Percentiles rank a stretch among this genome's conserved stretches.
These are phyloP conservation scores for Leccinum ochraceum DNA, from an alignment of 768 basidiomycete genomes.

Conservation along the genomic window DNA sequence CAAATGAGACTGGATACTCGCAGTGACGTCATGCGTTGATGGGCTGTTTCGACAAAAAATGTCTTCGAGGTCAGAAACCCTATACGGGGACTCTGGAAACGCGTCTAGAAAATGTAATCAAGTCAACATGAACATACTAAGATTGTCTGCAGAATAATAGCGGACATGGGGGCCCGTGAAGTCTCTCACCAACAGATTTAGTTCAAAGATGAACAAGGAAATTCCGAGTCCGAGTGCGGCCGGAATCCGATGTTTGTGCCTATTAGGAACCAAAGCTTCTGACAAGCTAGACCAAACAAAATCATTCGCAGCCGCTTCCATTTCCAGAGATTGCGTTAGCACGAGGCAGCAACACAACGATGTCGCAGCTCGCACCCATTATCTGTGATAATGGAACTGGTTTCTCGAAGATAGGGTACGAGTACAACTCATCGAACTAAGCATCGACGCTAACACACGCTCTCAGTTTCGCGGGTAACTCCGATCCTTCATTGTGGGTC, in stretches of 20 bases:
- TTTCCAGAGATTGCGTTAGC: constrained; percentile 12
- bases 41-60: not conserved
- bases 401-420: constrained; percentile 95
- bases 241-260: constrained; percentile 18
- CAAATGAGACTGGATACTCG: not conserved
- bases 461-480: constrained; percentile 93
- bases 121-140: not conserved
- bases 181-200: not conserved
- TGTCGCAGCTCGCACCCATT: constrained; percentile 90
- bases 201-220: not conserved
- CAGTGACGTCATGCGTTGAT: not conserved
- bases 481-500: constrained; percentile 94
- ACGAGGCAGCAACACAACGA: constrained; percentile 32
- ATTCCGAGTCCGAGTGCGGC: not conserved
- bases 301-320: constrained; percentile 15
- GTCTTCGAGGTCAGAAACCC: not conserved
- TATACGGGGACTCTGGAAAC: not conserved
- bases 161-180: not conserved
- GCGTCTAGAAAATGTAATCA: not conserved
- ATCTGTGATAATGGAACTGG: constrained; percentile 99
- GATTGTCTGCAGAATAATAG: not conserved
- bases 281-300: constrained; percentile 26
- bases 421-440: not conserved
- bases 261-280: constrained; percentile 28
- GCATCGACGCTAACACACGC: constrained; percentile 13